Evolutionary conservation across 495 filamentous ascomycete genomes (phyloP).

Genomic region (Apodospora peruviana): DNA sequence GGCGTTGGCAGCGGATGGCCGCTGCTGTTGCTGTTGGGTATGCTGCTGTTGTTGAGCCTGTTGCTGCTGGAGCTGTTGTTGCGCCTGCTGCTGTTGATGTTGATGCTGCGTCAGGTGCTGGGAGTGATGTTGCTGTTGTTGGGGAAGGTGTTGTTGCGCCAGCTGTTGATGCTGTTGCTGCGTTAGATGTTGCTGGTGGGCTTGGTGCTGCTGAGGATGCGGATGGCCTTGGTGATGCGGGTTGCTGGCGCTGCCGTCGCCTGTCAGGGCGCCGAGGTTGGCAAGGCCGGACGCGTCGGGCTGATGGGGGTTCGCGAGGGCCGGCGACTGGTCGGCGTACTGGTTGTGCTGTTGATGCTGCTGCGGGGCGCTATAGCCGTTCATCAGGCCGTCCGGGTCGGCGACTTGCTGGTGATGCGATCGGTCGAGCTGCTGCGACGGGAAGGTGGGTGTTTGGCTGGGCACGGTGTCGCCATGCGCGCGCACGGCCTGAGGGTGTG

Average conservation of each 20-base stretch:
- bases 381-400: constrained; percentile 25
- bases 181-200: constrained; percentile 6
- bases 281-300: constrained; percentile 19
- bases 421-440: constrained; percentile 26
- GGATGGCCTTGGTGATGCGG: constrained; percentile 15
- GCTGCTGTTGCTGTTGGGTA: constrained; percentile 19
- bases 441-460: constrained; percentile 17
- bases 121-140: constrained; percentile 11
- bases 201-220: constrained; percentile 11
- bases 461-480: constrained; percentile 25
- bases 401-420: constrained; percentile 19
- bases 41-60: constrained; percentile 9
- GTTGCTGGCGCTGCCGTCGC: constrained; percentile 10
- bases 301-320: constrained; percentile 18
- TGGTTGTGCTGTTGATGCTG: constrained; percentile 16
- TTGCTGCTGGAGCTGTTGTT: constrained; percentile 13
- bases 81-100: constrained; percentile 13
- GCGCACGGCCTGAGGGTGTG: constrained; percentile 25
- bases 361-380: constrained; percentile 22
- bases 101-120: constrained; percentile 20
- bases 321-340: constrained; percentile 23
- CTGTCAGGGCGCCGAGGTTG: constrained; percentile 19
- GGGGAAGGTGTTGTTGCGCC: constrained; percentile 4
- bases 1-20: constrained; percentile 11
- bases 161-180: constrained; percentile 9